Base-by-base conservation (phyloP, 2,329 filamentous ascomycete species). In the Colletotrichum spaethianum region DNA sequence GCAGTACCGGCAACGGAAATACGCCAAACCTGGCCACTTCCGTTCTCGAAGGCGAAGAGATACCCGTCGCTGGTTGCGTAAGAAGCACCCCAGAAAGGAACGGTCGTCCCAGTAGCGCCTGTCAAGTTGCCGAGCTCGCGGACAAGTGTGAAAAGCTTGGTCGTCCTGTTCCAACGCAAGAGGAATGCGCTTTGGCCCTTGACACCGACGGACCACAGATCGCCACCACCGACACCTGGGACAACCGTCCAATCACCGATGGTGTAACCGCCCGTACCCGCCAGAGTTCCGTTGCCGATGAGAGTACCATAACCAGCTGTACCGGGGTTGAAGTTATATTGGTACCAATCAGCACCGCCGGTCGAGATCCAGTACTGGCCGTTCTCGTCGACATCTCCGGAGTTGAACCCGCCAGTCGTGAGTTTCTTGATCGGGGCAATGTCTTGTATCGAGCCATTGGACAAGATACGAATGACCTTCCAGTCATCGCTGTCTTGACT, bases 331-430 rank as follows among this genome's bases (percentile, higher is more conserved):
- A 77, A 48, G 63, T 77, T 75, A 31, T 74, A 71, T 66, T 76
- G 68, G 42, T 74, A 64, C 48, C 48, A 76, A 33, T 73, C 67
- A 18, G 40, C 26, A 18, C 75, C 75, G 20, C 55, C 64, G 3
- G 70, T 61, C 1, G 74, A 69, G 26, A 46, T 57, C 75, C 75
- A 76, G 61, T 67, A 76, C 23, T 75, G 72, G 11, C 56, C 63
- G 18, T 69, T 56, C 40, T 74, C 70, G 59, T 78, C 77, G 48
- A 78, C 62, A 20, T 78, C 77, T 8, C 76, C 77, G 7, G 66
- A 9, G 36, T 75, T 73, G 52, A 74, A 75, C 9, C 40, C 3
- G 14, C 20, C 28, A 23, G 28, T 0, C 1, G 6, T 31, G 26
- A 70, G 28, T 42, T 72, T 72, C 4, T 23, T 52, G 12, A 62